A percentile compares a stretch with the other conserved stretches of the same genome.
These are phyloP conservation scores for Pachyrhizus erosus DNA, from an alignment of 306 rosid species.

Conservation along the genomic window DNA sequence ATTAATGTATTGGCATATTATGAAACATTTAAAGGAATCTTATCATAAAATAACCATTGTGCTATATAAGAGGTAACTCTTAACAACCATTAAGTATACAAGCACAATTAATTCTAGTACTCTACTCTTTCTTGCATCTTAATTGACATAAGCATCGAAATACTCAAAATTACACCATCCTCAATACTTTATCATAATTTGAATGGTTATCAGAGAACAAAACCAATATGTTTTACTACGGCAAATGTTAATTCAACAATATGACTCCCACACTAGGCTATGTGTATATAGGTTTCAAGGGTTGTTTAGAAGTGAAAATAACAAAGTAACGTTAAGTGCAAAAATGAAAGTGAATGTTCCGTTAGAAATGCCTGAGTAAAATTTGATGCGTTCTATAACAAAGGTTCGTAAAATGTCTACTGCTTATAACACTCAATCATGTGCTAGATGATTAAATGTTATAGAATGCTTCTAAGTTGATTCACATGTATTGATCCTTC, in stretches of 20 bases:
- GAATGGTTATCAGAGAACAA: neutral
- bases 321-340: neutral
- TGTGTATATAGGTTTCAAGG: neutral
- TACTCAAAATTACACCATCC: neutral
- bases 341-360: neutral
- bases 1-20: no score
- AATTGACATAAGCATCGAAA: neutral
- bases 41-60: neutral
- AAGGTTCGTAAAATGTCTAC: neutral
- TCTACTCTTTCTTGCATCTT: neutral
- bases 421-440: neutral
- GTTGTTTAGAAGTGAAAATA: neutral
- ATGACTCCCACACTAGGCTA: neutral
- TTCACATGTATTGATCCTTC: neutral
- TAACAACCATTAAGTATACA: neutral
- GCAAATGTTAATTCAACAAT: neutral
- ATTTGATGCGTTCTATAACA: neutral
- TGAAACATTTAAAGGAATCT: neutral
- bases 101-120: neutral
- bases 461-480: neutral
- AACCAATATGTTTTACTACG: neutral
- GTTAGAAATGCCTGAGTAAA: neutral
- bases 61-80: neutral
- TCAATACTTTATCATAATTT: neutral
- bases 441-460: neutral